Evolutionary conservation across 75 land plant species (phyloP), one percentile per base, ranked within the genome.

Genomic region (Pinus albicaulis): DNA sequence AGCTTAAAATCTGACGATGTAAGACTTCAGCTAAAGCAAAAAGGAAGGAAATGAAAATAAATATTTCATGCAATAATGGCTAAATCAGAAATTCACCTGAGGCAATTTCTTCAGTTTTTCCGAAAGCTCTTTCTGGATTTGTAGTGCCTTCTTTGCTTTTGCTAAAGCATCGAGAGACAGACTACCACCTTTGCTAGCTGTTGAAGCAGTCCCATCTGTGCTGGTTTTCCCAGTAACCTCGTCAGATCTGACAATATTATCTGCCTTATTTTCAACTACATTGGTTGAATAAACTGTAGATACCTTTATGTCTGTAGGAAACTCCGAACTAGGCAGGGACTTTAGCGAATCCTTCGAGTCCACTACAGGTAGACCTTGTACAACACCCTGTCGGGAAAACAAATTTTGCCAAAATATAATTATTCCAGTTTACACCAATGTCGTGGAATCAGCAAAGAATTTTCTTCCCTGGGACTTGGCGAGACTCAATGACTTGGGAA

Each of bases 21-120:
- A 62, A 62, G 55, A 36, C 17, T 5, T 19, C 55, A 14, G 17
- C 19, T 19, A 2, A 2, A 20, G 25, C 31, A 25, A 74, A 20
- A 22, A 13, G 20, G 26, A 56, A 22, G 28, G 31, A 22, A 77
- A 52, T 1, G 58, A 78, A 57, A 78, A 57, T 2, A 55, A 7
- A 38, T 73, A 10, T 8, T 52, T 25, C 28, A 4, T 73, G 5
- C 8, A 16, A 73, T 16, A 73, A 56, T 16, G 20, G 10, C 23
- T 24, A 57, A 56, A 28, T 7, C 17, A 73, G 57, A 6, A 26
- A 71, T 83, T 81, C 73, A 93, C 96, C 86, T 74, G 72, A 55
- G 94, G 92, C 70, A 91, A 77, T 79, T 88, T 95, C 88, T 95
- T 95, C 91, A 94, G 17, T 78, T 91, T 93, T 68, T 93, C 99